phyloP scores from a whole-genome alignment of 495 filamentous ascomycete genomes.

The Penicillium paxilli region DNA sequence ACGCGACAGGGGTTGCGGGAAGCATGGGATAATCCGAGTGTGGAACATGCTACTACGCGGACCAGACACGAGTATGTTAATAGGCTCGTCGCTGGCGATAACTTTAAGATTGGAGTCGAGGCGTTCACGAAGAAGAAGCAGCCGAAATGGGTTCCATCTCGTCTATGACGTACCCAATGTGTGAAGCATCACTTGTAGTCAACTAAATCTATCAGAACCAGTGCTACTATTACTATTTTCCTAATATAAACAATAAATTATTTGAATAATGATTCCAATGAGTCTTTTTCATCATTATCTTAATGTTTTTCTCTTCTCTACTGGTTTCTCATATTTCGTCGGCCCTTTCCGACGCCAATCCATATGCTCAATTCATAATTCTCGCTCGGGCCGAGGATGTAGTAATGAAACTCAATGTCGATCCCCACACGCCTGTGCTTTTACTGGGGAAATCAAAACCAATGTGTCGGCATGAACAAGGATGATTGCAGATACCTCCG shows the following conservation, averaged over 20 bases:
- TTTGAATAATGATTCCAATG: too few relatives aligned
- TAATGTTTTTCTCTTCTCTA: too few relatives aligned
- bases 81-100: conserved; percentile 62
- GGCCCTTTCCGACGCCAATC: background rate
- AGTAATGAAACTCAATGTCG: background rate
- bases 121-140: conserved; percentile 75
- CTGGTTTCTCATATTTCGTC: too few relatives aligned
- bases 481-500: too few relatives aligned
- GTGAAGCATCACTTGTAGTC: background rate
- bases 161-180: conserved; percentile 1
- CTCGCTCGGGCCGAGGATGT: conserved; percentile 6
- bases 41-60: conserved; percentile 58
- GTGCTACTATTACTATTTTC: too few relatives aligned
- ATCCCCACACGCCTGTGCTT: background rate
- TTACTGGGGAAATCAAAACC: background rate
- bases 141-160: conserved; percentile 56
- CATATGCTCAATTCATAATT: background rate
- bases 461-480: background rate
- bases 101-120: conserved; percentile 70
- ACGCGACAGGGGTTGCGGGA: conserved; percentile 62
- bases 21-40: conserved; percentile 63
- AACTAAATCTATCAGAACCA: too few relatives aligned
- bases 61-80: conserved; percentile 54
- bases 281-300: too few relatives aligned
- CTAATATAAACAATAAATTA: too few relatives aligned